Conservation (phyloP, 257 asterid genomes). For the Solanum virginianum region DNA sequence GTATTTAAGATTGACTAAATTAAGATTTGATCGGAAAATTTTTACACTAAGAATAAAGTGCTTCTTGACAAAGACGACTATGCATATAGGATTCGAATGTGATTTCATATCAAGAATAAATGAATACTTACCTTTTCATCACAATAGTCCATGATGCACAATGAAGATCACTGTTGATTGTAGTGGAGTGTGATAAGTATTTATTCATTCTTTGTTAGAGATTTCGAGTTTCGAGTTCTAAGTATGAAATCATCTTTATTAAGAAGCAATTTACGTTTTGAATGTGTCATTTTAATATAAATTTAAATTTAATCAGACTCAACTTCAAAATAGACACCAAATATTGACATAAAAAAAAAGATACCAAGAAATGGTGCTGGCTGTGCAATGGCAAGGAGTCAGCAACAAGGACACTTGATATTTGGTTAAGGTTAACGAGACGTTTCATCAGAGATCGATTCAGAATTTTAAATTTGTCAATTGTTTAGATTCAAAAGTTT, state of each 20-base stretch:
- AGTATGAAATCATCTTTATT: not conserved
- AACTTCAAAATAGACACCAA: no score
- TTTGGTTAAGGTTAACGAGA: not conserved
- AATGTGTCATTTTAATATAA: fast-evolving
- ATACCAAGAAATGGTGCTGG: not conserved
- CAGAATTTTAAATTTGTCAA: not conserved
- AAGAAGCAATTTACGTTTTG: not conserved
- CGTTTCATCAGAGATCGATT: fast-evolving
- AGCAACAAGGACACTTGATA: not conserved
- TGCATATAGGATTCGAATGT: not conserved
- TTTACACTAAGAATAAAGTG: not conserved
- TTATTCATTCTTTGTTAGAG: not conserved
- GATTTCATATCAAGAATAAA: not conserved
- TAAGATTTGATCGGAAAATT: not conserved
- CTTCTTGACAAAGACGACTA: not conserved
- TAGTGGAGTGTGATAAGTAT: not conserved
- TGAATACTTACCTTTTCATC: not conserved
- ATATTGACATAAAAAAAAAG: no score
- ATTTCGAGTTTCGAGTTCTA: fast-evolving
- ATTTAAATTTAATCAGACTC: not conserved
- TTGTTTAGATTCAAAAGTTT: fast-evolving
- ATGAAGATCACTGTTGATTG: not conserved
- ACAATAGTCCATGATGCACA: not conserved
- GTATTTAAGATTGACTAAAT: not conserved
- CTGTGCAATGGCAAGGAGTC: not conserved